Conservation (phyloP, 1,139 yeast genomes). For the Yamadazyma atlantica region DNA sequence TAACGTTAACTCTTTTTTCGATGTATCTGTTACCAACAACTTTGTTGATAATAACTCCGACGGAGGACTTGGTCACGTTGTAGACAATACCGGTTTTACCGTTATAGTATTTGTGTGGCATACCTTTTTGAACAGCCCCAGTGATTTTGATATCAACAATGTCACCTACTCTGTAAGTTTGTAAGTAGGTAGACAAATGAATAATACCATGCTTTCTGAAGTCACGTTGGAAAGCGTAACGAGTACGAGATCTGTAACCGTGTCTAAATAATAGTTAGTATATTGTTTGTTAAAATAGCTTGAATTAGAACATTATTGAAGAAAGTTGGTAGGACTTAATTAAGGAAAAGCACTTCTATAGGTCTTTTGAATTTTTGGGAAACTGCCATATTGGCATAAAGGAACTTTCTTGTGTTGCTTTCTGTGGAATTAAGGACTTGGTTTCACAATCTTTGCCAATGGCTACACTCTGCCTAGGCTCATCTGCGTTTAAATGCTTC, state of each 20-base stretch:
- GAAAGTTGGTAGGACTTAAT: too few relatives aligned
- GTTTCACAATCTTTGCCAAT: too few relatives aligned
- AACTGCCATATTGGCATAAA: too few relatives aligned
- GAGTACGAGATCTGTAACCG: slow-evolving; percentile 99
- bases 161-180: slow-evolving; percentile 98
- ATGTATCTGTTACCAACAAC: slow-evolving; percentile 98
- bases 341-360: too few relatives aligned
- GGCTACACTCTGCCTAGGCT: too few relatives aligned
- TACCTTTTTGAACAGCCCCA: slow-evolving; percentile 99
- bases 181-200: slow-evolving; percentile 94
- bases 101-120: slow-evolving; percentile 99
- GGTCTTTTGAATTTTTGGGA: too few relatives aligned
- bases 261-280: slow-evolving; percentile 34
- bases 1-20: slow-evolving; percentile 97
- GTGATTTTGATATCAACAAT: slow-evolving; percentile 99
- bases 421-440: background rate
- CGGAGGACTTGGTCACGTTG: slow-evolving; percentile 98
- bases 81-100: slow-evolving; percentile 99
- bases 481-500: too few relatives aligned
- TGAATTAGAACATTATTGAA: too few relatives aligned
- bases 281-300: too few relatives aligned
- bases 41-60: slow-evolving; percentile 97
- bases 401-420: background rate
- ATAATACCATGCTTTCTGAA: slow-evolving; percentile 97
- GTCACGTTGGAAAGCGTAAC: slow-evolving; percentile 99